These are phyloP conservation scores for Paecilomyces variotii DNA, from an alignment of 2,329 filamentous ascomycete genomes.

Conservation along the genomic window DNA sequence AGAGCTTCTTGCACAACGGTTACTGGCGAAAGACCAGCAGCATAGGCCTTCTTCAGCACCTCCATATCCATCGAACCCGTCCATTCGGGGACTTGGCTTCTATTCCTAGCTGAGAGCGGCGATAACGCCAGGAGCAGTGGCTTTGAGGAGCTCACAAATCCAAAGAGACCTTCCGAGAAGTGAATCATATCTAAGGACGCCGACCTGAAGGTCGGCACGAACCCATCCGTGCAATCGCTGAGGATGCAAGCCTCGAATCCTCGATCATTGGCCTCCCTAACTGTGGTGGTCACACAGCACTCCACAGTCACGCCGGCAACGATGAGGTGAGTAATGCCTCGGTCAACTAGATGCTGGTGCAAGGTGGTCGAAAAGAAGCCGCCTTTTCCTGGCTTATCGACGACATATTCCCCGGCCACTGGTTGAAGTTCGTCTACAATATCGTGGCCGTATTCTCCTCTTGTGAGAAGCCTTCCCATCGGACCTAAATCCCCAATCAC, in stretches of 20 bases:
- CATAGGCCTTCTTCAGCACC: slow-evolving; percentile 9
- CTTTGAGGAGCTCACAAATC: slow-evolving; percentile 16
- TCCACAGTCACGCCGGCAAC: slow-evolving; percentile 53
- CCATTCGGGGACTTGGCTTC: neutral
- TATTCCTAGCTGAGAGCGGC: neutral
- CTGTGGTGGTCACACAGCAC: slow-evolving; percentile 50
- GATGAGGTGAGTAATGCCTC: slow-evolving; percentile 51
- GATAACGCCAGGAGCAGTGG: neutral
- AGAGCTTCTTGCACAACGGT: slow-evolving; percentile 30
- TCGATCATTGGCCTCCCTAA: slow-evolving; percentile 52
- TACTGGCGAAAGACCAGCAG: slow-evolving; percentile 34
- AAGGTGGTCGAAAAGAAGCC: slow-evolving; percentile 52
- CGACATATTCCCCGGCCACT: slow-evolving; percentile 44
- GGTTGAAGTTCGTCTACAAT: slow-evolving; percentile 48
- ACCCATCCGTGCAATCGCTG: slow-evolving; percentile 34
- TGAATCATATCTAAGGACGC: slow-evolving; percentile 26
- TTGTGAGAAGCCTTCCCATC: slow-evolving; percentile 46
- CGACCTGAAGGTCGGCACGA: slow-evolving; percentile 28
- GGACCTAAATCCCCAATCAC: slow-evolving; percentile 47
- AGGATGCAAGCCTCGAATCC: slow-evolving; percentile 53
- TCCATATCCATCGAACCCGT: neutral
- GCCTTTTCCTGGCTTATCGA: slow-evolving; percentile 54
- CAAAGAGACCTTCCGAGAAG: slow-evolving; percentile 29
- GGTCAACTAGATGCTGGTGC: slow-evolving; percentile 45
- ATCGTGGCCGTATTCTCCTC: slow-evolving; percentile 49